These are phyloP conservation scores for Diutina pseudorugosa DNA, from an alignment of 1,139 yeast genomes.

Conservation along the genomic window DNA sequence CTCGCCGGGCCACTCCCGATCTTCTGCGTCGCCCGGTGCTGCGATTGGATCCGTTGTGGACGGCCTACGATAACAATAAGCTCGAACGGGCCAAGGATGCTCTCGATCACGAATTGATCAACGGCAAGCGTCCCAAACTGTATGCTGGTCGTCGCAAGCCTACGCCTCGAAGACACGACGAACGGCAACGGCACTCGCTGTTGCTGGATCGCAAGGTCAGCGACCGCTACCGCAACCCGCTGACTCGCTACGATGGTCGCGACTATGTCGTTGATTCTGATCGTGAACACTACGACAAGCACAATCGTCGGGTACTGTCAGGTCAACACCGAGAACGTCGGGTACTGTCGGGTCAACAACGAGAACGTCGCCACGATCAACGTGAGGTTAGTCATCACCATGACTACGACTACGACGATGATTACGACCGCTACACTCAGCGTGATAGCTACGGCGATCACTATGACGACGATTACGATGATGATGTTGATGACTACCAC, in stretches of 20 bases:
- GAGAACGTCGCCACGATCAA: neutral
- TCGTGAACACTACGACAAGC: neutral
- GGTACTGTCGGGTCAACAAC: neutral
- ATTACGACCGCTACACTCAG: neutral
- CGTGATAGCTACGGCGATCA: neutral
- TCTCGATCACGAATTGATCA: slow-evolving; percentile 23
- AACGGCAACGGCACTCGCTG: neutral
- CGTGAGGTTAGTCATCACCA: neutral
- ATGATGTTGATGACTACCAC: neutral
- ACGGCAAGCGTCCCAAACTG: neutral
- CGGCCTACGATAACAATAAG: slow-evolving; percentile 36
- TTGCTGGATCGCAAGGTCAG: neutral
- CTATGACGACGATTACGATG: neutral
- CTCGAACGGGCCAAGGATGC: slow-evolving; percentile 33
- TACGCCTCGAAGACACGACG: neutral
- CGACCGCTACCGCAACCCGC: slow-evolving; percentile 1
- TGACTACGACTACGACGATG: neutral
- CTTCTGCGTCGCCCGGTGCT: slow-evolving; percentile 54
- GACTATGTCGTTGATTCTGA: neutral
- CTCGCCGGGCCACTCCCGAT: slow-evolving; percentile 27
- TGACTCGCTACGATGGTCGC: neutral
- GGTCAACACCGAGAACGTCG: neutral
- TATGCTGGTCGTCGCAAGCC: neutral
- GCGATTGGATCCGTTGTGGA: slow-evolving; percentile 53
- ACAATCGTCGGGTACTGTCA: neutral